Percentiles rank a stretch among this genome's conserved stretches.
These are phyloP conservation scores for Trichophaea hybrida DNA, from an alignment of 2,329 filamentous ascomycete genomes.

Conservation along the genomic window DNA sequence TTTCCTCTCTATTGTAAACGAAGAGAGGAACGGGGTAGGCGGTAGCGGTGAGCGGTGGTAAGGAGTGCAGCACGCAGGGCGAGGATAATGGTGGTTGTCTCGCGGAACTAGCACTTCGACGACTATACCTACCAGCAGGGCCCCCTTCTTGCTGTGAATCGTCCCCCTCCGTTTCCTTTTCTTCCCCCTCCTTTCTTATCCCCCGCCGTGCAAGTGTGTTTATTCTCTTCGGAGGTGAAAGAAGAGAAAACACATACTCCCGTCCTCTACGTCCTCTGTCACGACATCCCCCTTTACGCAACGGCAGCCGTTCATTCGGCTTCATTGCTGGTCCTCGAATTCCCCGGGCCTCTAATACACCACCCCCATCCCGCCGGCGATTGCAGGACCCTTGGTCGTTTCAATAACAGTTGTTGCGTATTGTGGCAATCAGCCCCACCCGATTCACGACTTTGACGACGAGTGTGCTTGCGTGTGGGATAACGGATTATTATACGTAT, in stretches of 20 bases:
- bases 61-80: not conserved
- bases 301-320: not conserved
- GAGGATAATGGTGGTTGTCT: slow-evolving; percentile 1
- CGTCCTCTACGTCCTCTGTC: not conserved
- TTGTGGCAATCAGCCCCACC: not conserved
- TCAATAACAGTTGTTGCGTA: not conserved
- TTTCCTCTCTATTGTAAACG: not conserved
- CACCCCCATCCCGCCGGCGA: not conserved
- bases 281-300: not conserved
- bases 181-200: not conserved
- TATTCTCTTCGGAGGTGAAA: not conserved
- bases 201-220: not conserved
- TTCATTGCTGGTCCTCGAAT: not conserved
- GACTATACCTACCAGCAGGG: not conserved
- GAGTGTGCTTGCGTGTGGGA: not conserved
- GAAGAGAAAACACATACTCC: not conserved
- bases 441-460: not conserved
- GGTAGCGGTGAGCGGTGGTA: not conserved
- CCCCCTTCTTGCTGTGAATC: not conserved
- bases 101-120: not conserved
- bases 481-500: not conserved
- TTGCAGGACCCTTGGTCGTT: too few species aligned
- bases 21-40: not conserved
- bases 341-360: not conserved
- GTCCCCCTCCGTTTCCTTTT: not conserved